phyloP scores from a whole-genome alignment of 164 flowering plant species.

The Aristolochia californica region DNA sequence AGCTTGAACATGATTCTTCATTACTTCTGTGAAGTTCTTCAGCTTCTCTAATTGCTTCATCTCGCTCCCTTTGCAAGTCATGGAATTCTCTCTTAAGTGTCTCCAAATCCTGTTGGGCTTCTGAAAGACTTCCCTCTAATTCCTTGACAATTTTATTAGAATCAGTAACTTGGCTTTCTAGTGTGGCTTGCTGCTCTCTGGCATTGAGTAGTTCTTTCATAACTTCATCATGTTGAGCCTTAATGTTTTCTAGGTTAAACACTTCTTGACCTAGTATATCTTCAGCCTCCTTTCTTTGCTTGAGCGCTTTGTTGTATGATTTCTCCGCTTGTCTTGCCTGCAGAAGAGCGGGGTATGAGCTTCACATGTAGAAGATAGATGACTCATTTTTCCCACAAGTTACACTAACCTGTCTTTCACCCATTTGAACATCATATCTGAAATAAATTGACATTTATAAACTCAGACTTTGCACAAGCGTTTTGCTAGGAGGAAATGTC shows the following conservation, averaged over 20 bases:
- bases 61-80: slow-evolving; percentile 49
- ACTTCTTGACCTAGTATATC: slow-evolving; percentile 29
- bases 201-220: slow-evolving; percentile 35
- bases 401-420: not conserved
- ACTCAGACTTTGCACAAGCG: not conserved
- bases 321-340: slow-evolving; percentile 57
- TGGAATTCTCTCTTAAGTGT: slow-evolving; percentile 42
- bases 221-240: slow-evolving; percentile 24
- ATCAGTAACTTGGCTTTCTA: slow-evolving; percentile 39
- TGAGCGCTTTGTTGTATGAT: slow-evolving; percentile 31
- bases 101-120: slow-evolving; percentile 47
- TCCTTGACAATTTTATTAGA: slow-evolving; percentile 27
- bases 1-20: slow-evolving; percentile 20
- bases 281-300: slow-evolving; percentile 40
- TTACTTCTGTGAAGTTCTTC: slow-evolving; percentile 41
- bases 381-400: not conserved
- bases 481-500: too few relatives aligned
- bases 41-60: slow-evolving; percentile 45
- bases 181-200: slow-evolving; percentile 24
- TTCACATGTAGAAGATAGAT: not conserved
- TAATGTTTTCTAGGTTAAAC: slow-evolving; percentile 32
- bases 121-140: slow-evolving; percentile 47
- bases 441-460: not conserved
- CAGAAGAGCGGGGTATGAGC: not conserved
- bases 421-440: too few relatives aligned